phyloP scores from a whole-genome alignment of 2,329 filamentous ascomycete species.

The Stemphylium lycopersici region DNA sequence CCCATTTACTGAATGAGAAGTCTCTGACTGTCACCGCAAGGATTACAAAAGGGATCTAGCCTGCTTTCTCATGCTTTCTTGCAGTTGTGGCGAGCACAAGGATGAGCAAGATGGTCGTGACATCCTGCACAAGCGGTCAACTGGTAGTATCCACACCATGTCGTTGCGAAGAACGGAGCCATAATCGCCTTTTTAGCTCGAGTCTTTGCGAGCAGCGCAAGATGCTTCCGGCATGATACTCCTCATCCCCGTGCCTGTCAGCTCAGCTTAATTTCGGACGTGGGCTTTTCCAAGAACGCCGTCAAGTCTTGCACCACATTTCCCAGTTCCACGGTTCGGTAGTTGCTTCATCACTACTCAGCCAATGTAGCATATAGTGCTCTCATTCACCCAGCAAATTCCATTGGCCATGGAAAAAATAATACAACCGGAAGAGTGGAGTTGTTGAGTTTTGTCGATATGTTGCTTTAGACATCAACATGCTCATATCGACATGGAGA shows the following conservation, averaged over 20 bases:
- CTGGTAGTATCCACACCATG: not conserved
- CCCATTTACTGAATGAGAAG: too few species aligned
- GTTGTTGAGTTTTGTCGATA: not conserved
- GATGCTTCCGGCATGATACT: not conserved
- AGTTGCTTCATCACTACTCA: not conserved
- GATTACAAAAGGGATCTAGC: too few species aligned
- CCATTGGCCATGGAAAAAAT: not conserved
- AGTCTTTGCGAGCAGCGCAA: not conserved
- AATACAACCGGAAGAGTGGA: not conserved
- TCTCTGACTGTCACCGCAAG: too few species aligned
- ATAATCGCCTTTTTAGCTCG: too few species aligned
- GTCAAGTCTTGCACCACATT: not conserved
- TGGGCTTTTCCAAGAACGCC: not conserved
- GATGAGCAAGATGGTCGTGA: too few species aligned
- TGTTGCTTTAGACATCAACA: not conserved
- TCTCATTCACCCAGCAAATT: not conserved
- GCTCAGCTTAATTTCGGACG: not conserved
- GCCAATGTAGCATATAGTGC: not conserved
- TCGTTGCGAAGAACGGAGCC: not conserved
- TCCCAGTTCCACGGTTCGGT: not conserved
- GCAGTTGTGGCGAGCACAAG: too few species aligned
- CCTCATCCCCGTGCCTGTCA: not conserved
- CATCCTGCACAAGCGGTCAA: too few species aligned
- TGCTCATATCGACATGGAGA: not conserved
- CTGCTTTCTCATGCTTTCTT: too few species aligned